phyloP scores from a whole-genome alignment of 2,329 filamentous ascomycete genomes.

The Monosporascus sp. region DNA sequence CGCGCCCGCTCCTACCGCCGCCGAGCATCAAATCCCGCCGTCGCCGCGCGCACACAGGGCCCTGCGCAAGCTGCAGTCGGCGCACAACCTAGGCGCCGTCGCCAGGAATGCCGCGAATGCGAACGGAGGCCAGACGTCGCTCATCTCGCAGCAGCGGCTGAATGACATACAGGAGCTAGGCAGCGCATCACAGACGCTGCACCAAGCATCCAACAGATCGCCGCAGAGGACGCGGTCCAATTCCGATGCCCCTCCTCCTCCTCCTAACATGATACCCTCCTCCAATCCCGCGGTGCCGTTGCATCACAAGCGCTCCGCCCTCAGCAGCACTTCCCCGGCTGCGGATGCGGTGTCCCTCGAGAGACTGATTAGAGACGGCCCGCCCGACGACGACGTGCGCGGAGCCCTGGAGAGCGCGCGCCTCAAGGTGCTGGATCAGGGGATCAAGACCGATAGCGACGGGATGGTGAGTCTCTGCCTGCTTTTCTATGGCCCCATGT shows the following conservation, averaged over 20 bases:
- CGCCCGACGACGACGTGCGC: slow-evolving; percentile 62
- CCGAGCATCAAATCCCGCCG: slow-evolving; percentile 48
- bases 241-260: slow-evolving; percentile 57
- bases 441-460: slow-evolving; percentile 71
- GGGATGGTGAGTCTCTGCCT: slow-evolving; percentile 60
- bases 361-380: slow-evolving; percentile 72
- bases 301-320: slow-evolving; percentile 35
- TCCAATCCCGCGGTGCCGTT: slow-evolving; percentile 32
- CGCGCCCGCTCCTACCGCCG: slow-evolving; percentile 30
- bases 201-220: slow-evolving; percentile 35
- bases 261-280: slow-evolving; percentile 8
- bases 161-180: slow-evolving; percentile 26
- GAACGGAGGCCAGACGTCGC: slow-evolving; percentile 38
- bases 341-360: slow-evolving; percentile 62
- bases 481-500: not conserved
- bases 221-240: slow-evolving; percentile 61
- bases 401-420: slow-evolving; percentile 65
- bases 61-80: slow-evolving; percentile 69
- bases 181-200: slow-evolving; percentile 29
- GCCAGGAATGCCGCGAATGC: slow-evolving; percentile 36
- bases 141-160: slow-evolving; percentile 59
- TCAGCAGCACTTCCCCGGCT: slow-evolving; percentile 39
- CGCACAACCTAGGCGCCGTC: slow-evolving; percentile 56
- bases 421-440: slow-evolving; percentile 68
- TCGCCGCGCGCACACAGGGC: slow-evolving; percentile 62